Evolutionary conservation across 164 flowering plant species (phyloP).

Genomic region (Cinnamomum chago): DNA sequence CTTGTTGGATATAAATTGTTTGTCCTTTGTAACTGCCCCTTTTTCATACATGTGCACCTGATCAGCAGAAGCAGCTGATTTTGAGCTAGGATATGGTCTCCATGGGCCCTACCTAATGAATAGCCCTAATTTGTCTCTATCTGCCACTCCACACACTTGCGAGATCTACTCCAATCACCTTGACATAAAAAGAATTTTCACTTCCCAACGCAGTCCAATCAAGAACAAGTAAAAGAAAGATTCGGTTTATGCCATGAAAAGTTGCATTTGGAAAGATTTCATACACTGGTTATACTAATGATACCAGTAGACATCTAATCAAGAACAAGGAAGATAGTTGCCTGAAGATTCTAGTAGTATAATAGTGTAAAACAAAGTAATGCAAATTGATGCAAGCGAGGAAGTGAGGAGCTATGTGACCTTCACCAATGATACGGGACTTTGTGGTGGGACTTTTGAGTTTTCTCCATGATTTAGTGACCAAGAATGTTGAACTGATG

Average conservation of each 20-base stretch:
- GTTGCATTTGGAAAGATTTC: neutral
- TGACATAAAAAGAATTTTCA: neutral
- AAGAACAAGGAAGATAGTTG: neutral
- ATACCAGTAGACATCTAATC: neutral
- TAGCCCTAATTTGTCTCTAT: neutral
- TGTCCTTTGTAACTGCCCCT: no score
- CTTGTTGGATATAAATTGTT: neutral
- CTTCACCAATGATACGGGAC: no score
- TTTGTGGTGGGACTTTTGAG: neutral
- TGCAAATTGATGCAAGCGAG: neutral
- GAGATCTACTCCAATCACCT: neutral
- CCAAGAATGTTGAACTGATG: neutral
- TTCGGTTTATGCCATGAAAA: neutral
- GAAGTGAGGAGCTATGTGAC: neutral
- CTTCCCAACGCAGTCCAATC: neutral
- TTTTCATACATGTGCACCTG: no score
- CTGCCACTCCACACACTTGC: neutral
- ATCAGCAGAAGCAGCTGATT: no score
- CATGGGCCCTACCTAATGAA: neutral
- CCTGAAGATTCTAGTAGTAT: no score
- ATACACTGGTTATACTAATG: neutral
- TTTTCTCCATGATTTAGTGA: neutral
- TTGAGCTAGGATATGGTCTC: neutral
- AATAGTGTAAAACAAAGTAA: no score
- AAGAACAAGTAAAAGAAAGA: neutral